These are phyloP conservation scores for Zelopaecilomyces penicillatus DNA, from an alignment of 2,329 filamentous ascomycete genomes.

Conservation along the genomic window DNA sequence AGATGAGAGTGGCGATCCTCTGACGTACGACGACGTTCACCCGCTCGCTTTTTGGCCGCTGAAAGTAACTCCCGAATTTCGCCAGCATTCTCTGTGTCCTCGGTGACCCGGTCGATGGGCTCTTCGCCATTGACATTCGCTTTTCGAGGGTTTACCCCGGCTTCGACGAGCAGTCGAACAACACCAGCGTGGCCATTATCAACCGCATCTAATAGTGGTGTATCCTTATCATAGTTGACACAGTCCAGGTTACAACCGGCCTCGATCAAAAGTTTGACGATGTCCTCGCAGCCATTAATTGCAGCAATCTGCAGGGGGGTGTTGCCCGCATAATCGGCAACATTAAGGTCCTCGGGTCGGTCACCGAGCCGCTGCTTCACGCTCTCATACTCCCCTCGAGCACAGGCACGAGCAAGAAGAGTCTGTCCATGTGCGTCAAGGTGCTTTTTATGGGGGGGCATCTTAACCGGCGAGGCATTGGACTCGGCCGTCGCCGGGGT, in stretches of 20 bases:
- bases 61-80: slow-evolving; percentile 66
- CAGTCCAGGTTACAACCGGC: slow-evolving; percentile 79
- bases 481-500: slow-evolving; percentile 50
- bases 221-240: slow-evolving; percentile 75
- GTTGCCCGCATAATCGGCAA: slow-evolving; percentile 91
- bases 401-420: slow-evolving; percentile 79
- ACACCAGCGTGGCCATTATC: slow-evolving; percentile 91
- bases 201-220: slow-evolving; percentile 88
- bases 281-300: slow-evolving; percentile 75
- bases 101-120: slow-evolving; percentile 73
- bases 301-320: slow-evolving; percentile 90
- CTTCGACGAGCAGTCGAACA: slow-evolving; percentile 71
- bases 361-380: slow-evolving; percentile 69
- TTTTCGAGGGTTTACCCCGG: slow-evolving; percentile 85
- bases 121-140: slow-evolving; percentile 90
- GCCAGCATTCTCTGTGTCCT: slow-evolving; percentile 66
- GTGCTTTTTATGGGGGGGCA: slow-evolving; percentile 71
- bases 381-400: slow-evolving; percentile 70
- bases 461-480: slow-evolving; percentile 58
- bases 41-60: slow-evolving; percentile 48
- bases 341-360: slow-evolving; percentile 78
- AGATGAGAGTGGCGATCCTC: slow-evolving; percentile 46
- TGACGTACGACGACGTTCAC: slow-evolving; percentile 45
- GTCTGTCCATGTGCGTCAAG: slow-evolving; percentile 91
- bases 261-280: slow-evolving; percentile 79